Percentiles rank a stretch among this genome's conserved stretches.
These are phyloP conservation scores for Fabrea salina DNA, from an alignment of 169 alveolate species.

Conservation along the genomic window DNA sequence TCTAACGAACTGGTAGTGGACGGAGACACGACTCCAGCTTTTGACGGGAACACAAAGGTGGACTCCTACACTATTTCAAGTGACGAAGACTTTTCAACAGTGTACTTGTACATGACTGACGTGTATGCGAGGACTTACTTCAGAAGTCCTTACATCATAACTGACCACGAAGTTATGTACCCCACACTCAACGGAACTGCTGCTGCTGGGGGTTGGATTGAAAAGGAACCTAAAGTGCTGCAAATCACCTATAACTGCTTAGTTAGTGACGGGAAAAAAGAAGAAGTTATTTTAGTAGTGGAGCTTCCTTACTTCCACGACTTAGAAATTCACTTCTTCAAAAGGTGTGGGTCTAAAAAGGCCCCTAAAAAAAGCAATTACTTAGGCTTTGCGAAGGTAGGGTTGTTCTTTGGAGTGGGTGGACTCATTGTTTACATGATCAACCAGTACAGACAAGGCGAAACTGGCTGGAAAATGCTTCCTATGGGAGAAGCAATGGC, in stretches of 20 bases:
- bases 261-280: not conserved
- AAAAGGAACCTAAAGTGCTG: not conserved
- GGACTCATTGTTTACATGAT: not conserved
- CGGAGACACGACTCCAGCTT: slow-evolving; percentile 3
- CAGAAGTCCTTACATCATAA: slow-evolving; percentile 5
- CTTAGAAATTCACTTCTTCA: slow-evolving; percentile 21
- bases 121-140: not conserved
- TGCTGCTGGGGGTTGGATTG: slow-evolving; percentile 21
- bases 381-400: no score
- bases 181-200: slow-evolving; percentile 8
- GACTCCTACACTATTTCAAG: not conserved
- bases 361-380: not conserved
- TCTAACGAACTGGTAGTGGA: not conserved
- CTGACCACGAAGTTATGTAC: slow-evolving; percentile 32
- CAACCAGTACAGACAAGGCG: not conserved
- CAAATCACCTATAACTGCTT: slow-evolving; percentile 18
- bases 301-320: slow-evolving; percentile 36
- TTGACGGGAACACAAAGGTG: slow-evolving; percentile 25
- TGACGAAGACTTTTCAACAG: not conserved
- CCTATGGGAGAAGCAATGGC: not conserved
- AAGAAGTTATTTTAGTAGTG: slow-evolving; percentile 13
- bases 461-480: not conserved
- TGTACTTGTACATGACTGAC: slow-evolving; percentile 18
- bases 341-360: slow-evolving; percentile 1
- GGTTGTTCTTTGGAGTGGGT: no score